These are phyloP conservation scores for Melocanna baccifera DNA, from an alignment of 176 grass and related monocot species.

Conservation along the genomic window DNA sequence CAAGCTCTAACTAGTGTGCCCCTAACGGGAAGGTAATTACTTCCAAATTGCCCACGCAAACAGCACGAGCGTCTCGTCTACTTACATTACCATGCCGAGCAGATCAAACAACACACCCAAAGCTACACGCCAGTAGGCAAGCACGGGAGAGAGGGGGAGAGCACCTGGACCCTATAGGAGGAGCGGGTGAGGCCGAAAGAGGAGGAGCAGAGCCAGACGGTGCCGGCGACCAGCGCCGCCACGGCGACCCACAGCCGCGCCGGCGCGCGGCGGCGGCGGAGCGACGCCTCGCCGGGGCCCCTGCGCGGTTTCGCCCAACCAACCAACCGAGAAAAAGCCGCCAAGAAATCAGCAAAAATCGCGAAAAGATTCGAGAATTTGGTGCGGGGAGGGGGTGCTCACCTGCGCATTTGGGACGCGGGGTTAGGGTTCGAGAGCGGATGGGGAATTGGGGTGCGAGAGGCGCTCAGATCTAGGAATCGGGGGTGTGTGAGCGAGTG, in stretches of 20 bases:
- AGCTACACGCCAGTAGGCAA: background rate
- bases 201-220: slow-evolving; percentile 46
- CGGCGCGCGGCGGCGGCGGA: slow-evolving; percentile 14
- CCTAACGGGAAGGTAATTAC: background rate
- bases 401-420: slow-evolving; percentile 42
- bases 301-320: background rate
- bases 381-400: background rate
- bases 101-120: background rate
- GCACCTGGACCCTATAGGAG: slow-evolving; percentile 33
- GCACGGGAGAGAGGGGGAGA: background rate
- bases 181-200: slow-evolving; percentile 20
- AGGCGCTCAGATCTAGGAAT: background rate
- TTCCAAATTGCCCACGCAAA: background rate
- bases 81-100: background rate
- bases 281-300: slow-evolving; percentile 2
- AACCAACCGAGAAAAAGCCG: background rate
- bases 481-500: background rate
- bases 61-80: background rate
- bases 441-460: background rate
- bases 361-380: background rate
- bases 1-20: background rate
- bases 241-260: slow-evolving; percentile 40
- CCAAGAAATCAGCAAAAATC: background rate
- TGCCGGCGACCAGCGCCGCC: slow-evolving; percentile 22
- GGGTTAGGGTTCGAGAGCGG: background rate